phyloP scores from a whole-genome alignment of 148 eudicot genomes.

The Limonium bicolor region DNA sequence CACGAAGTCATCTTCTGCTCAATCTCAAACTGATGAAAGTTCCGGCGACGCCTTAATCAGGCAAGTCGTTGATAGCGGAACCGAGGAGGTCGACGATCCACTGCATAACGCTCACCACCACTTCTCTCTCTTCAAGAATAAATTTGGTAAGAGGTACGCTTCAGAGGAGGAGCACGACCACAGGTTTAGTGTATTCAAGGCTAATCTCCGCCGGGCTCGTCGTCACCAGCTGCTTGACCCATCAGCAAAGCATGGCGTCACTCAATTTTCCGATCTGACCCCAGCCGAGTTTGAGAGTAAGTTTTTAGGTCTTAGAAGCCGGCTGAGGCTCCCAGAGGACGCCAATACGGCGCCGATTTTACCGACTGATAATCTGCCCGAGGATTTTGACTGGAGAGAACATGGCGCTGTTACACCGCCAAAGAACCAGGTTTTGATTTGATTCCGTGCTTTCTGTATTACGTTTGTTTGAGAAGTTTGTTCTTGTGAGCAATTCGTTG shows the following conservation, averaged over 20 bases:
- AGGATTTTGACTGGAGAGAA: conserved; percentile 49
- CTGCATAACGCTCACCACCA: conserved; percentile 23
- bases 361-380: conserved; percentile 31
- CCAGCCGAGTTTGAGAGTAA: conserved; percentile 26
- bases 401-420: conserved; percentile 46
- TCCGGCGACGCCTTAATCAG: conserved; percentile 21
- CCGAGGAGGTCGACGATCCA: not conserved
- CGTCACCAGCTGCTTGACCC: conserved; percentile 44
- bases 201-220: conserved; percentile 40
- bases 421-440: conserved; percentile 38
- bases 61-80: conserved; percentile 16
- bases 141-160: conserved; percentile 28
- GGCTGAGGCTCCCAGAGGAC: conserved; percentile 29
- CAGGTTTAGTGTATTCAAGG: conserved; percentile 37
- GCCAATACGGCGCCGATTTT: conserved; percentile 35
- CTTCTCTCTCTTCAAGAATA: conserved; percentile 38
- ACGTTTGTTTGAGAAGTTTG: not conserved
- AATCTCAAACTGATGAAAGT: not conserved
- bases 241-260: conserved; percentile 46
- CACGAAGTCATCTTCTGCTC: conserved; percentile 3
- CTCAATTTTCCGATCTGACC: conserved; percentile 46
- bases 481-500: too few relatives aligned
- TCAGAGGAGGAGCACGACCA: conserved; percentile 40
- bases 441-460: not conserved
- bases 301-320: conserved; percentile 23